A percentile compares a stretch with the other conserved stretches of the same genome.
Conservation (phyloP, 306 rosid species). For the Glycine soja region DNA sequence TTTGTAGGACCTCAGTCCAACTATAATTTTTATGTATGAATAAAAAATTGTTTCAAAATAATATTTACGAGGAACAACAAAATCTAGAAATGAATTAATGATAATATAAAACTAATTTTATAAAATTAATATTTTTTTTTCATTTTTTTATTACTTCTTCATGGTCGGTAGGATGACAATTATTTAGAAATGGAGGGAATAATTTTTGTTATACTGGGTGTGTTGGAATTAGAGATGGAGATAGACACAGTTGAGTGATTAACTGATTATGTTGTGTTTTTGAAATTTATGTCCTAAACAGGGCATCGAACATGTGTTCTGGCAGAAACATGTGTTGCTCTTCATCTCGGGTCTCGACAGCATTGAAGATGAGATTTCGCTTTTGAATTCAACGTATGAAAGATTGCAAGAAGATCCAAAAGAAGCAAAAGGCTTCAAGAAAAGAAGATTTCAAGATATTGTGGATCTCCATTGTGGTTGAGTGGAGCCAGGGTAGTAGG, state of each 20-base stretch:
- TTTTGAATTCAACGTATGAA: constrained; percentile 39
- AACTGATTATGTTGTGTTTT: background rate
- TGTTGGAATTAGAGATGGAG: background rate
- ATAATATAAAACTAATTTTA: no score
- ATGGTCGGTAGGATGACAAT: no score
- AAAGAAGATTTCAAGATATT: constrained; percentile 48
- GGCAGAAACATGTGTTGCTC: constrained; percentile 37
- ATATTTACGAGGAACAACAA: no score
- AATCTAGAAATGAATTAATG: no score
- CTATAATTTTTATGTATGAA: no score
- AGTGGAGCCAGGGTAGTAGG: background rate
- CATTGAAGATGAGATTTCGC: constrained; percentile 45
- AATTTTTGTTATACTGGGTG: background rate
- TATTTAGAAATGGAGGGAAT: no score
- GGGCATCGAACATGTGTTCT: constrained; percentile 49
- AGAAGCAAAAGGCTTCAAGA: constrained; percentile 30
- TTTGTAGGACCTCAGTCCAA: no score
- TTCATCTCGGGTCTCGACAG: constrained; percentile 45
- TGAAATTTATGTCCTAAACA: background rate
- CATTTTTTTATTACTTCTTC: no score
- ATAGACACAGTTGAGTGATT: background rate
- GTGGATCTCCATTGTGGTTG: constrained; percentile 46
- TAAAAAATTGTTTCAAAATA: no score
- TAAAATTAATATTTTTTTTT: no score
- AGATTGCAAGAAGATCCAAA: constrained; percentile 39